Evolutionary conservation across 2,329 filamentous ascomycete species (phyloP), one percentile per base, ranked within the genome.

Genomic region (Fusarium penzigii): DNA sequence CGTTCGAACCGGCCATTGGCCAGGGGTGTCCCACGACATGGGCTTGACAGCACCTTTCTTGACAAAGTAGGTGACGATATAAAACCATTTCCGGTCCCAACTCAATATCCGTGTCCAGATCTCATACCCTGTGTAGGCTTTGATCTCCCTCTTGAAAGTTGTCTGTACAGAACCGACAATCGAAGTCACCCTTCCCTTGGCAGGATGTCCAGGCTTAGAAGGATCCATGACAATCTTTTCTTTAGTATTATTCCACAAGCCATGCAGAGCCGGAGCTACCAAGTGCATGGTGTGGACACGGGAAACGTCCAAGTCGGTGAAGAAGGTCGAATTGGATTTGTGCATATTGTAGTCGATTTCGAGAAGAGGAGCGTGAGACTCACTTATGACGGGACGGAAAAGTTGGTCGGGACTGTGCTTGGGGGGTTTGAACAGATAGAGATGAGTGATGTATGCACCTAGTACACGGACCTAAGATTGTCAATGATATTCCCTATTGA

Each of bases 281-380:
- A 54, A 41, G 11, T 48, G 39, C 3, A 52, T 41, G 2, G 52
- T 3, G n/a, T 48, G 52, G 14, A 44, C 29, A 0, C 52, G 49
- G 0, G 17, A 46, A 3, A 52, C 44, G n/a, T 52, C 52, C 11
- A 54, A 17, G 6, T 54, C 52, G 10, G 52, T 44, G 17, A 54
- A 54, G 2, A 48, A 54, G 11, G 44, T 52, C 10, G 39, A 29
- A 10, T 52, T 54, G 9, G 52, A 54, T 20, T 54, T 52, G 49
- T 54, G 52, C 0, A 54, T 17, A 1, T 54, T 52, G 17, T 48
- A 52, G 25, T 54, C 52, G 20, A 44, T 47, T 32, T 54, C 49
- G 2, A 53, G 34, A 2, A 53, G 16, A 1, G 48, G 32, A 0
- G 36, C 42, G 2, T 51, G 46, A 1, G 51, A 36, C 32, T 36